Evolutionary conservation across 257 asterid genomes (phyloP).

Genomic region (Paulownia fortunei): DNA sequence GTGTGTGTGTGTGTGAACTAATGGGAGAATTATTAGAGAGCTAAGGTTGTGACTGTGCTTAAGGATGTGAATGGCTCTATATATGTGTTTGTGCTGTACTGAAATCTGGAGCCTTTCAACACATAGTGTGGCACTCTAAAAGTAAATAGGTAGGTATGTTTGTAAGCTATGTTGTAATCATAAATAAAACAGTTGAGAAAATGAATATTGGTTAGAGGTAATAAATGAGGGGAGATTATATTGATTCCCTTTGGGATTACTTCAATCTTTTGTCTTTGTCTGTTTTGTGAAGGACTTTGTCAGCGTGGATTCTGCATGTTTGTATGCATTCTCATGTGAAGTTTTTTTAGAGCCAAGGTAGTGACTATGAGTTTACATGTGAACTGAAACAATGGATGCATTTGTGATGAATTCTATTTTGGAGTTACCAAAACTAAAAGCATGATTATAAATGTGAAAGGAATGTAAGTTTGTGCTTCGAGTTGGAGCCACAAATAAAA

Average conservation of each 20-base stretch:
- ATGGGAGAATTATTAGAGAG: not conserved
- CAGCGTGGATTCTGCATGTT: not conserved
- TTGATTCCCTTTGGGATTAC: not conserved
- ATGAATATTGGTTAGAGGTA: not conserved
- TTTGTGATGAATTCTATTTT: not conserved
- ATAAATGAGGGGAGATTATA: not conserved
- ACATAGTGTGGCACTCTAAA: not conserved
- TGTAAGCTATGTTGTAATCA: slow-evolving; percentile 5
- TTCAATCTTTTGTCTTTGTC: not conserved
- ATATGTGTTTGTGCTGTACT: not conserved
- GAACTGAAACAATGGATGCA: not conserved
- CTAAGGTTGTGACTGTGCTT: not conserved
- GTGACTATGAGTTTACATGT: slow-evolving; percentile 4
- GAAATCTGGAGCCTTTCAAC: not conserved
- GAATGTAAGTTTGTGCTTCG: not conserved
- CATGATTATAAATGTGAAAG: slow-evolving; percentile 2
- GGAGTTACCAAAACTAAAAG: not conserved
- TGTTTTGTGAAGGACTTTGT: not conserved
- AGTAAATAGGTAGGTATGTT: slow-evolving; percentile 1
- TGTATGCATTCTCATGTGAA: not conserved
- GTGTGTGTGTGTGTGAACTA: not conserved
- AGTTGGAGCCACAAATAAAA: not conserved
- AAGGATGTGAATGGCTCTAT: not conserved
- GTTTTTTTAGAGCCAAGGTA: not conserved
- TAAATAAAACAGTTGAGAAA: slow-evolving; percentile 4